phyloP scores from a whole-genome alignment of 148 eudicot species.

The Camellia lanceoleosa region DNA sequence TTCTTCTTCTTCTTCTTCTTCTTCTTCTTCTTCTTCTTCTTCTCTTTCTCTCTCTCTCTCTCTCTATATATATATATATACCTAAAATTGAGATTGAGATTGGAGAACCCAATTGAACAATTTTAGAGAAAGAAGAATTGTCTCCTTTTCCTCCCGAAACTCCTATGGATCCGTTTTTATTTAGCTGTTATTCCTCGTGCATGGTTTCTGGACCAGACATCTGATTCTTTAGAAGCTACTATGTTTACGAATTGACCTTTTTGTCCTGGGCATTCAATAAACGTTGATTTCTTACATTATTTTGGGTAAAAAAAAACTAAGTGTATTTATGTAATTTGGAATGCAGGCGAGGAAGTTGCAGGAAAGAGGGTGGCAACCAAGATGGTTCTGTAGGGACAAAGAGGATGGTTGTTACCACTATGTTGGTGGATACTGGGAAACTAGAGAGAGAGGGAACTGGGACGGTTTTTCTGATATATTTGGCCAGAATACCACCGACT shows the following conservation, averaged over 20 bases:
- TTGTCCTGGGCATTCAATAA: not conserved
- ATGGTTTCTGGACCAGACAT: not conserved
- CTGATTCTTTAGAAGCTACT: conserved; percentile 3
- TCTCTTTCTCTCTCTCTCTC: too few relatives aligned
- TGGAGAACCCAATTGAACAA: not conserved
- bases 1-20: too few relatives aligned
- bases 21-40: too few relatives aligned
- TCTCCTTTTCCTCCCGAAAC: not conserved
- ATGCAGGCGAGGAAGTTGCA: conserved; percentile 86
- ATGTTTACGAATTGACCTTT: not conserved
- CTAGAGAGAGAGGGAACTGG: conserved; percentile 66
- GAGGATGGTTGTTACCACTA: conserved; percentile 87
- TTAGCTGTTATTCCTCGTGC: not conserved
- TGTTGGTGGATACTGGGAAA: conserved; percentile 90
- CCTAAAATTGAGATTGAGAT: not conserved
- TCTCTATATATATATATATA: too few relatives aligned
- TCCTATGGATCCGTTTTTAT: not conserved
- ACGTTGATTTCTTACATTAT: not conserved
- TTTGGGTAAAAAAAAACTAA: not conserved
- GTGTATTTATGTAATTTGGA: not conserved
- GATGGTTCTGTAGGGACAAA: conserved; percentile 75
- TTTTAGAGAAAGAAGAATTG: not conserved
- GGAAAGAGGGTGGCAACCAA: conserved; percentile 95
- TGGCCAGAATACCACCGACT: conserved; percentile 54
- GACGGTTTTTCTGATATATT: conserved; percentile 72